Evolutionary conservation across 352 stramenopile species (phyloP).

Genomic region (Phytopythium boreale): DNA sequence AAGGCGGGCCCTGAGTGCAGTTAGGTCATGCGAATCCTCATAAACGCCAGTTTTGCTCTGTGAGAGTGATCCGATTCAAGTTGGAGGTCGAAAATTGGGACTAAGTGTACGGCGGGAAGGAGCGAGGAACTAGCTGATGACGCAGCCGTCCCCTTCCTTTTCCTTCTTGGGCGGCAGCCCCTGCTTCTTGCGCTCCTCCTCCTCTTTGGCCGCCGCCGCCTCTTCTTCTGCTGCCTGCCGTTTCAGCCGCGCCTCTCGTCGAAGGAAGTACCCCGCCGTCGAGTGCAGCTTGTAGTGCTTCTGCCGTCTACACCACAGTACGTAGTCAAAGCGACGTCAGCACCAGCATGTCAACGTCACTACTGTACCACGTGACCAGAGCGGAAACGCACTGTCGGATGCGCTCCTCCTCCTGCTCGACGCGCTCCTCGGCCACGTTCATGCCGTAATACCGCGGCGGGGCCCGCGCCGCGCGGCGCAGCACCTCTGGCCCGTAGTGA

Average conservation of each 20-base stretch:
- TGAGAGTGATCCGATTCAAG: background rate
- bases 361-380: background rate
- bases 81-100: no score
- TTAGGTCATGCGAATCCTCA: background rate
- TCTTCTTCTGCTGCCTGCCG: slow-evolving; percentile 45
- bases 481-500: slow-evolving; percentile 65
- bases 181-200: slow-evolving; percentile 8
- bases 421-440: slow-evolving; percentile 69
- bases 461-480: slow-evolving; percentile 35
- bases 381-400: slow-evolving; percentile 37
- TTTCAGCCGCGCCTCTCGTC: slow-evolving; percentile 57
- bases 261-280: slow-evolving; percentile 69
- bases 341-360: background rate
- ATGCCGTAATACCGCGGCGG: slow-evolving; percentile 64
- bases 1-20: background rate
- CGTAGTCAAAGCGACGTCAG: background rate
- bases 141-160: slow-evolving; percentile 15
- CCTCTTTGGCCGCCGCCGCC: slow-evolving; percentile 20
- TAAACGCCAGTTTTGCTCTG: background rate
- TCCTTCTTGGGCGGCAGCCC: slow-evolving; percentile 11
- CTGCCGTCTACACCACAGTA: slow-evolving; percentile 25
- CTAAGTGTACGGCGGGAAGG: background rate
- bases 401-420: slow-evolving; percentile 59
- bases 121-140: slow-evolving; percentile 18
- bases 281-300: slow-evolving; percentile 74